Evolutionary conservation across 2,329 filamentous ascomycete genomes (phyloP).

Genomic region (Apiospora marii): DNA sequence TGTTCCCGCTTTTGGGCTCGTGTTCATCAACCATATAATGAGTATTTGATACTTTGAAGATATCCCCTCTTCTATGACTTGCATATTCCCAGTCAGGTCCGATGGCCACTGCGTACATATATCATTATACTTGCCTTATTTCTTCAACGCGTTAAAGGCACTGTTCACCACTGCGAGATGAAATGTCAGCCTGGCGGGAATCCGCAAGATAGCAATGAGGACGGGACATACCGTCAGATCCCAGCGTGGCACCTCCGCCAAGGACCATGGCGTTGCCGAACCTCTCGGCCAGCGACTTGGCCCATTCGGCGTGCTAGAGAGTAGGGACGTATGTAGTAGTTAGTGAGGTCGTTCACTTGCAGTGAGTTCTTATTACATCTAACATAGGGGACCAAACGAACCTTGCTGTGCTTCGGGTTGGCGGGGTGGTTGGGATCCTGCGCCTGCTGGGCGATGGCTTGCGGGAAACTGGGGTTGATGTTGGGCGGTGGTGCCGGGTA

Average conservation of each 20-base stretch:
- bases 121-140: not conserved
- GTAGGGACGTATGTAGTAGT: not conserved
- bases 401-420: conserved; percentile 21
- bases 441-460: conserved; percentile 20
- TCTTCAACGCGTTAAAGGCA: not conserved
- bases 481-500: not conserved
- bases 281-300: conserved; percentile 17
- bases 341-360: not conserved
- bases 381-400: not conserved
- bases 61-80: not conserved
- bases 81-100: not conserved
- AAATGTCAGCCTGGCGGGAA: not conserved
- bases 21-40: not conserved
- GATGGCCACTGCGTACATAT: not conserved
- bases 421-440: conserved; percentile 22
- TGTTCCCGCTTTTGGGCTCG: not conserved
- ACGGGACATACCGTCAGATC: not conserved
- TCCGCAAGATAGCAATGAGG: not conserved
- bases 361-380: not conserved
- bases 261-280: conserved; percentile 20
- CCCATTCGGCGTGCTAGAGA: conserved; percentile 14
- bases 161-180: not conserved
- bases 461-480: conserved; percentile 12
- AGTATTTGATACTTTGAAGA: not conserved
- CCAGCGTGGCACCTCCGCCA: conserved; percentile 12